These are phyloP conservation scores for Sedum album DNA, from an alignment of 164 flowering plant species.

Conservation along the genomic window DNA sequence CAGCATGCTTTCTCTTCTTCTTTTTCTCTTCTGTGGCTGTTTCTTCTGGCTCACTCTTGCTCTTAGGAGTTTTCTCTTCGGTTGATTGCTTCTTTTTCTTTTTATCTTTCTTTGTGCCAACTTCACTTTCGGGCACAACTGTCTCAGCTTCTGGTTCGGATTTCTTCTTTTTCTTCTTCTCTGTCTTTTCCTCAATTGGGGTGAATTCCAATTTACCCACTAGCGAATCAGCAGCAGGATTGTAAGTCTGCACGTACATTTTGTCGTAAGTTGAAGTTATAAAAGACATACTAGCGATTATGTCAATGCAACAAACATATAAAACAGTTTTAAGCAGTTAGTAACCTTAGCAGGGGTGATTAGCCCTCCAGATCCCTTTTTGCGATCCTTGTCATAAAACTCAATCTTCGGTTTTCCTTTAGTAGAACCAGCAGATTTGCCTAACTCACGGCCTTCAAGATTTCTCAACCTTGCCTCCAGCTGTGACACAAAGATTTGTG, in stretches of 20 bases:
- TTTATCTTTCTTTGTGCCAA: constrained; percentile 15
- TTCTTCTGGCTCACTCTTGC: neutral
- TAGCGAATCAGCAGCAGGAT: constrained; percentile 63
- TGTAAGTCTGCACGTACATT: constrained; percentile 44
- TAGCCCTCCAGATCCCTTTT: constrained; percentile 62
- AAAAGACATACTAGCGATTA: neutral
- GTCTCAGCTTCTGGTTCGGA: constrained; percentile 7
- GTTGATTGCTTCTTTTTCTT: constrained; percentile 17
- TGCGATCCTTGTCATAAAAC: constrained; percentile 72
- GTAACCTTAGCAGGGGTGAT: constrained; percentile 87
- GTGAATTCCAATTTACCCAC: constrained; percentile 20
- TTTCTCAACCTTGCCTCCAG: constrained; percentile 80
- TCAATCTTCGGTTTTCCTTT: constrained; percentile 95
- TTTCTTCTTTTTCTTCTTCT: constrained; percentile 35
- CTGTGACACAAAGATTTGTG: no score
- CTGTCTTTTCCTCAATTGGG: constrained; percentile 24
- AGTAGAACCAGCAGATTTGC: constrained; percentile 73
- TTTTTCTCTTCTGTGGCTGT: constrained; percentile 24
- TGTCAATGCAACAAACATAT: neutral
- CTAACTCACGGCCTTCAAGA: constrained; percentile 79
- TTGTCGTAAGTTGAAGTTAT: neutral
- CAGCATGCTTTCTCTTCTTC: constrained; percentile 33
- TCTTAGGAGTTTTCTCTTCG: no score
- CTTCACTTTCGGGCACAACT: constrained; percentile 13
- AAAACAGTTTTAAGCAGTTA: neutral